Conservation (phyloP, 805 yeast genomes). For the Wickerhamomyces hampshirensis region DNA sequence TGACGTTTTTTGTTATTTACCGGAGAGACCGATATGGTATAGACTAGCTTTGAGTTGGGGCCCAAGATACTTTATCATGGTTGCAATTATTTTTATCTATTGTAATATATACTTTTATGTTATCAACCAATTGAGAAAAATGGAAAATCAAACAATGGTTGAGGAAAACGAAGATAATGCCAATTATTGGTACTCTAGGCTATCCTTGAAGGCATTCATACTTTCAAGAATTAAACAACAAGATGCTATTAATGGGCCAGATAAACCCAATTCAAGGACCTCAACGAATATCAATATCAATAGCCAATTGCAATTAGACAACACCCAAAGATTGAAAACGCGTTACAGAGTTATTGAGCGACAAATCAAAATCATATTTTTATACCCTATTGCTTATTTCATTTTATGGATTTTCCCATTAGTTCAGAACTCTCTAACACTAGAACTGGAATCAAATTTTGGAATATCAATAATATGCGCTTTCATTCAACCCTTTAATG, state of each 20-base stretch:
- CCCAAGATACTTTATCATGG: constrained; percentile 65
- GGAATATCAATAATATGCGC: constrained; percentile 70
- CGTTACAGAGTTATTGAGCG: constrained; percentile 65
- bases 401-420: constrained; percentile 81
- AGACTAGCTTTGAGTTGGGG: constrained; percentile 74
- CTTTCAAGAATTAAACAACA: background rate
- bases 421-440: constrained; percentile 54
- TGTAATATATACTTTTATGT: constrained; percentile 70
- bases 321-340: constrained; percentile 42
- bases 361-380: constrained; percentile 74
- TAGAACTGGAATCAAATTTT: constrained; percentile 44
- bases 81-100: constrained; percentile 61
- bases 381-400: constrained; percentile 80
- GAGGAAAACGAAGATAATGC: background rate
- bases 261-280: background rate
- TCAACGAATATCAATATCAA: constrained; percentile 13
- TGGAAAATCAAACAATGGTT: constrained; percentile 12
- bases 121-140: constrained; percentile 37
- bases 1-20: constrained; percentile 76
- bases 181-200: background rate
- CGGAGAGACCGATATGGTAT: constrained; percentile 69
- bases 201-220: background rate
- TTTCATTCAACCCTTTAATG: constrained; percentile 74
- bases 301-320: constrained; percentile 22
- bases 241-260: too few relatives aligned